phyloP scores from a whole-genome alignment of 768 basidiomycete species.

The Hygrocybe coccinea region DNA sequence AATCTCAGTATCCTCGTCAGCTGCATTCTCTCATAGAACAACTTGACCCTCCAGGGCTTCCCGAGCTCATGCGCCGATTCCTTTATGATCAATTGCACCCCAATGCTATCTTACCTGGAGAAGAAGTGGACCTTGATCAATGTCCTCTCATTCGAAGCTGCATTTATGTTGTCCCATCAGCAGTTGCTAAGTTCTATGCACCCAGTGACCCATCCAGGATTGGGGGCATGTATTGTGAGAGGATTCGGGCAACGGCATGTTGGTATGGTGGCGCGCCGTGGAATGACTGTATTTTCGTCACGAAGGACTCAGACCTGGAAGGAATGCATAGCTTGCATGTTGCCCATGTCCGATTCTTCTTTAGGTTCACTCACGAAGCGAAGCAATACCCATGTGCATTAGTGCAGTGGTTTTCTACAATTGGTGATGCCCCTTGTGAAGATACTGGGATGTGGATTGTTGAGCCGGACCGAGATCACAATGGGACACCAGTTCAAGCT shows the following conservation, averaged over 20 bases:
- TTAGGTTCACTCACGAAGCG: too few relatives aligned
- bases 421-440: slow-evolving; percentile 16
- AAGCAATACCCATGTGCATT: too few relatives aligned
- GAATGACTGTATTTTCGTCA: slow-evolving; percentile 22
- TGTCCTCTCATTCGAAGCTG: slow-evolving; percentile 14
- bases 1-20: too few relatives aligned
- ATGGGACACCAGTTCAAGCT: neutral
- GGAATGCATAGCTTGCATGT: slow-evolving; percentile 21
- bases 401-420: too few relatives aligned
- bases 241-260: too few relatives aligned
- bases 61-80: too few relatives aligned
- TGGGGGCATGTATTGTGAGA: too few relatives aligned
- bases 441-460: slow-evolving; percentile 24
- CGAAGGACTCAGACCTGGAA: slow-evolving; percentile 8
- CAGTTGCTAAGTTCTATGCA: slow-evolving; percentile 20
- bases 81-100: slow-evolving; percentile 23
- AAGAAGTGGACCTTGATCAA: slow-evolving; percentile 11
- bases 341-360: too few relatives aligned
- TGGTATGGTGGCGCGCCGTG: slow-evolving; percentile 19
- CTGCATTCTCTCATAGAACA: too few relatives aligned
- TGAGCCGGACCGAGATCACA: slow-evolving; percentile 12
- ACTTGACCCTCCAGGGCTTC: too few relatives aligned
- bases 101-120: slow-evolving; percentile 3
- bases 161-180: slow-evolving; percentile 17
- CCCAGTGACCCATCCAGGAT: slow-evolving; percentile 24